phyloP scores from a whole-genome alignment of 1,139 yeast genomes.

The Arxiozyma slooffiae region DNA sequence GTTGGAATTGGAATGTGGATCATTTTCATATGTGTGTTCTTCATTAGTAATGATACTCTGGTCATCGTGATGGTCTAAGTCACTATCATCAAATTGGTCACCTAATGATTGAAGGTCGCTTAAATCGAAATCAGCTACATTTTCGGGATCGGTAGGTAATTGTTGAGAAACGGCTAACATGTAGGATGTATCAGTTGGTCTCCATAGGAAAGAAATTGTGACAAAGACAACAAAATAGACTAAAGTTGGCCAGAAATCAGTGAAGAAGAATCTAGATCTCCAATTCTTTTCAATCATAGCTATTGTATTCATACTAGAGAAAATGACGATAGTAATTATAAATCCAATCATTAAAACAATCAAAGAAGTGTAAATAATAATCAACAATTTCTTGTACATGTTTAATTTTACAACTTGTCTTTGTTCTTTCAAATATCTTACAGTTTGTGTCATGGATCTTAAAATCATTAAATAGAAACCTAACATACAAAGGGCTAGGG shows the following conservation, averaged over 20 bases:
- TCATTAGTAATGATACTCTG: conserved; percentile 17
- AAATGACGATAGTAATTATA: conserved; percentile 58
- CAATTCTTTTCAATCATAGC: conserved; percentile 81
- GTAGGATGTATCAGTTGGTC: conserved; percentile 93
- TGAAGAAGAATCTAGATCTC: conserved; percentile 81
- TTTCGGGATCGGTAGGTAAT: conserved; percentile 71
- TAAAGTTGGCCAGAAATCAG: conserved; percentile 92
- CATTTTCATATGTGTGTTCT: background rate
- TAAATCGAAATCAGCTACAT: conserved; percentile 64
- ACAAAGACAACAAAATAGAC: conserved; percentile 78
- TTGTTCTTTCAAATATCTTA: conserved; percentile 64
- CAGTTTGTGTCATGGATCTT: conserved; percentile 64
- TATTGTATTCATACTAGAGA: conserved; percentile 62
- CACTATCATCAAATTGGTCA: conserved; percentile 20
- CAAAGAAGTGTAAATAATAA: conserved; percentile 60
- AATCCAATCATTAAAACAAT: conserved; percentile 53
- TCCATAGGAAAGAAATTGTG: conserved; percentile 85
- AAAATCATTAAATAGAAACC: conserved; percentile 68
- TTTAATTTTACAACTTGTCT: conserved; percentile 84
- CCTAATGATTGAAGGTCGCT: conserved; percentile 55
- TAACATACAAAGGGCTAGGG: conserved; percentile 61
- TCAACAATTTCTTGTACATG: conserved; percentile 73
- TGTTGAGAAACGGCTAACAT: conserved; percentile 93
- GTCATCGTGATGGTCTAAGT: conserved; percentile 18
- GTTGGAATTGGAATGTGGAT: background rate